Evolutionary conservation across 352 stramenopile species (phyloP).

Genomic region (Saprolegnia parasitica): DNA sequence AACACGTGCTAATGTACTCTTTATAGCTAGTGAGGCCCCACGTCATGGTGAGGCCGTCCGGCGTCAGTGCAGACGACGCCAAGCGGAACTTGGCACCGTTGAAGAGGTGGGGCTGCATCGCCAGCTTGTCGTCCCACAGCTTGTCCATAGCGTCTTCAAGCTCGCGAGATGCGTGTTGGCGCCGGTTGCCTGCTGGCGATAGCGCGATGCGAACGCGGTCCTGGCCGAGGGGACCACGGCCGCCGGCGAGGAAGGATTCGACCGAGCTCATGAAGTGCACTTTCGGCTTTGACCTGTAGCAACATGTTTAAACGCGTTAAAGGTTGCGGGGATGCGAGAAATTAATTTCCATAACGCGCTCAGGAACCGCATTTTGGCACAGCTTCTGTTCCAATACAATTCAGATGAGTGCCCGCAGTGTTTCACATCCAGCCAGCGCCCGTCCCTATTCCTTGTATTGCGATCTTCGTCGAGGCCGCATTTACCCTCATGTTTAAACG

Average conservation of each 20-base stretch:
- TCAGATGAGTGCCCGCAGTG: no score
- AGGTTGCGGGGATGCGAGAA: no score
- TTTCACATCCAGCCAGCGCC: no score
- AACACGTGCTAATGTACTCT: constrained; percentile 71
- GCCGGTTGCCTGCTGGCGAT: constrained; percentile 42
- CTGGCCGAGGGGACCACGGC: not conserved
- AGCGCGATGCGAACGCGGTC: constrained; percentile 43
- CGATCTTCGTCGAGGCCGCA: not conserved
- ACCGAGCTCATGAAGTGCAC: not conserved
- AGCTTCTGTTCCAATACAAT: no score
- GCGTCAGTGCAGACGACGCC: constrained; percentile 39
- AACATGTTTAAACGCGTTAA: not conserved
- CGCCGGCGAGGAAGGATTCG: not conserved
- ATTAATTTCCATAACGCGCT: constrained; percentile 2
- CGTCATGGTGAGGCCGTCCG: constrained; percentile 32
- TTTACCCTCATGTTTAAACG: not conserved
- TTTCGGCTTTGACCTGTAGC: not conserved
- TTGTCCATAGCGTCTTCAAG: constrained; percentile 41
- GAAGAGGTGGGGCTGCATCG: constrained; percentile 47
- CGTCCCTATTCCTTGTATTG: no score
- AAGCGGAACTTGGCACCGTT: constrained; percentile 74
- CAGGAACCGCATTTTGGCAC: not conserved
- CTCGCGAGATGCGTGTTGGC: constrained; percentile 37
- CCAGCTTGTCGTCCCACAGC: constrained; percentile 41
- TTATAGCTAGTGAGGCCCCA: constrained; percentile 47